Conservation (phyloP, 805 yeast genomes). For the Suhomyces pyralidae region DNA sequence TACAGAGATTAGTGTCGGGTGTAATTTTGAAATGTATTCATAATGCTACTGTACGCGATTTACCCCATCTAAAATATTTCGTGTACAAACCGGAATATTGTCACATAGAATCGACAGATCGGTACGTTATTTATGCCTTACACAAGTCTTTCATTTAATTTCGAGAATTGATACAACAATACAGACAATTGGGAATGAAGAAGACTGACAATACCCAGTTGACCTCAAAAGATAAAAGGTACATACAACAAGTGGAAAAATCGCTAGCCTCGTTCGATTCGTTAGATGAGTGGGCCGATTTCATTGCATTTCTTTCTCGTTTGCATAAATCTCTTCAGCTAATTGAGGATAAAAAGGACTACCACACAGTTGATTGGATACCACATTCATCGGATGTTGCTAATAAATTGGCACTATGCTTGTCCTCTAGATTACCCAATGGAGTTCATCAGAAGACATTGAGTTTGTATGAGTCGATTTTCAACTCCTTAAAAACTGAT, state of each 20-base stretch:
- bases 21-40: neutral
- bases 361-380: conserved; percentile 43
- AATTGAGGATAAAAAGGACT: conserved; percentile 19
- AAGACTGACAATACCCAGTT: conserved; percentile 7
- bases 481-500: conserved; percentile 57
- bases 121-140: neutral
- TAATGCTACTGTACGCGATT: neutral
- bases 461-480: conserved; percentile 69
- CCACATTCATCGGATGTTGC: conserved; percentile 70
- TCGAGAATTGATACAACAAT: neutral
- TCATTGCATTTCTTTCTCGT: conserved; percentile 81
- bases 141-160: neutral
- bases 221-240: conserved; percentile 57
- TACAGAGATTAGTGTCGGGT: neutral
- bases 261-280: conserved; percentile 74
- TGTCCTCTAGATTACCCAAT: conserved; percentile 80
- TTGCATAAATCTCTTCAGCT: conserved; percentile 64
- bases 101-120: neutral
- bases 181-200: conserved; percentile 5
- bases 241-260: conserved; percentile 63
- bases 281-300: conserved; percentile 97
- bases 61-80: neutral
- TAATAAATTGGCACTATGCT: conserved; percentile 69
- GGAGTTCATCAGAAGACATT: conserved; percentile 93
- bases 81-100: neutral